Evolutionary conservation across 2,329 filamentous ascomycete genomes (phyloP), one percentile per base, ranked within the genome.

Genomic region (Pyrenophora tritici-repentis): DNA sequence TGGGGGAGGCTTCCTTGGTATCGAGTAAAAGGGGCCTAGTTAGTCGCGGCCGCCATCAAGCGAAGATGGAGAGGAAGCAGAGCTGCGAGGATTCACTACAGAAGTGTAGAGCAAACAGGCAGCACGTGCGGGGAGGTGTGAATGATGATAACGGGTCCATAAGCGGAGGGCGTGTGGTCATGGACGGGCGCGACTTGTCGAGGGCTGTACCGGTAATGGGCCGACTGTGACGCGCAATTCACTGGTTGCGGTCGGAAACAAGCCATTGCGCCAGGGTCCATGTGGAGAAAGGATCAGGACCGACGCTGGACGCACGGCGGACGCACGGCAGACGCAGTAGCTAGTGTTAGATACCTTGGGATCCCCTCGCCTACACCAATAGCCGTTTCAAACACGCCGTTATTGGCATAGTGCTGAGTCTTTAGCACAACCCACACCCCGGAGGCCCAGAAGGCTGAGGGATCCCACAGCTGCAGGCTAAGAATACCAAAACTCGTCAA

Each of bases 1-100:
- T 66, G 40, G 51, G 26, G 53, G 33, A 47, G 35, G 24, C 22
- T 33, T 32, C 12, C 38, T 42, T 43, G 34, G 35, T 26, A 29
- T 29, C n/a, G 50, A 26, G 31, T 44, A 43, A 39, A 51, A 42
- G 48, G 52, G 48, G 48, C 48, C 43, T 47, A 47, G 42, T 32
- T 38, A 40, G 26, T 42, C 38, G 39, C 42, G 39, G 14, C 24
- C 51, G 51, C 42, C 51, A 54, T 54, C 38, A 54, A 54, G 47
- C 51, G 32, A 44, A 12, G 17, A 36, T 16, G 14, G 29, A 24
- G 16, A 6, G 22, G 20, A 31, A 16, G n/a, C 22, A 17, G 29
- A 2, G 29, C 34, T 26, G 17, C n/a, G 33, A 24, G 24, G 33
- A 33, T 20, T 10, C 16, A 18, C 6, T 13, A 13, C 29, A 14